phyloP scores from a whole-genome alignment of 1,139 yeast genomes.

The Candida sanyaensis region DNA sequence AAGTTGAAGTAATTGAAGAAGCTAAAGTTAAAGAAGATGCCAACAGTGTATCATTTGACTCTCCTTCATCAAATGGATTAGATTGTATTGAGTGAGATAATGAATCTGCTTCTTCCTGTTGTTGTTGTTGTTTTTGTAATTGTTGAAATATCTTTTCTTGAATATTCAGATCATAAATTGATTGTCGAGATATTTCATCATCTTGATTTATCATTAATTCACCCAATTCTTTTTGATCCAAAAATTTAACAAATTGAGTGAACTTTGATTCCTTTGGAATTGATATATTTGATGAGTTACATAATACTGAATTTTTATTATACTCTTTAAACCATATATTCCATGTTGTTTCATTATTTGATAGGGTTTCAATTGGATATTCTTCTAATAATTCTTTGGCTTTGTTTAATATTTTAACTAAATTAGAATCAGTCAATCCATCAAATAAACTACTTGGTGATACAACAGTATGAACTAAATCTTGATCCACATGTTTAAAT shows the following conservation, averaged over 20 bases:
- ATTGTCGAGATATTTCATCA: slow-evolving; percentile 29
- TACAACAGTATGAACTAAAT: slow-evolving; percentile 42
- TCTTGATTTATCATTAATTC: slow-evolving; percentile 30
- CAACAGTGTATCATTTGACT: slow-evolving; percentile 29
- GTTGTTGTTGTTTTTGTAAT: slow-evolving; percentile 18
- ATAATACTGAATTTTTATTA: slow-evolving; percentile 27
- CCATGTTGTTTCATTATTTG: slow-evolving; percentile 26
- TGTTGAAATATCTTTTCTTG: neutral
- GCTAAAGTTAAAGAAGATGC: slow-evolving; percentile 41
- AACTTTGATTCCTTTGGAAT: slow-evolving; percentile 1
- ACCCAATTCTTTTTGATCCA: slow-evolving; percentile 12
- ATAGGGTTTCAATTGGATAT: slow-evolving; percentile 29
- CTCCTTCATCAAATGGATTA: slow-evolving; percentile 19
- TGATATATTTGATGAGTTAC: slow-evolving; percentile 22
- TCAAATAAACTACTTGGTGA: slow-evolving; percentile 37
- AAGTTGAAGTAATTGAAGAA: slow-evolving; percentile 31
- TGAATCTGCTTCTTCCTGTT: slow-evolving; percentile 28
- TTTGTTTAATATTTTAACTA: slow-evolving; percentile 37
- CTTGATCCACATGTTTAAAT: slow-evolving; percentile 34
- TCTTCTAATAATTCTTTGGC: slow-evolving; percentile 31
- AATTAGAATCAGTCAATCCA: slow-evolving; percentile 29
- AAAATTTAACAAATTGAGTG: slow-evolving; percentile 2
- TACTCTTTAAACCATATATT: slow-evolving; percentile 38
- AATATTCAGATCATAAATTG: slow-evolving; percentile 20
- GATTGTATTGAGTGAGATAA: slow-evolving; percentile 13